Conservation (phyloP, 2,329 filamentous ascomycete genomes). For the Trichoderma sp. region DNA sequence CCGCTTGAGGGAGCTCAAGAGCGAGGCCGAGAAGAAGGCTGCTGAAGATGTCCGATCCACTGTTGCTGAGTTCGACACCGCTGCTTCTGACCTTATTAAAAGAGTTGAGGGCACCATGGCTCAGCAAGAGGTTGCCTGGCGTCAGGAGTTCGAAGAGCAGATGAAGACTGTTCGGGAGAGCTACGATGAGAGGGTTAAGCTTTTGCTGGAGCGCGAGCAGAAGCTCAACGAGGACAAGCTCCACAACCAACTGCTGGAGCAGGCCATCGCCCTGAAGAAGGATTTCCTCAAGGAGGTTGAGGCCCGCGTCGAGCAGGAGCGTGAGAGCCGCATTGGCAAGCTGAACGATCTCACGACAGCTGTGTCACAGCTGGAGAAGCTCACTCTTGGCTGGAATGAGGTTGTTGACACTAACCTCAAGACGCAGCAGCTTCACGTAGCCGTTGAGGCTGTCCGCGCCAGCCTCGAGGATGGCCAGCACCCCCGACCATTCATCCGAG, state of each 20-base stretch:
- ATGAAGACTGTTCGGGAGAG: constrained; percentile 74
- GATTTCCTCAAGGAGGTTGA: constrained; percentile 78
- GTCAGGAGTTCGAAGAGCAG: constrained; percentile 83
- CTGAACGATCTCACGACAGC: constrained; percentile 76
- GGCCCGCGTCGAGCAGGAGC: constrained; percentile 83
- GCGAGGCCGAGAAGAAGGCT: constrained; percentile 67
- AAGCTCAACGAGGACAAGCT: constrained; percentile 81
- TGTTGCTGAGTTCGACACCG: constrained; percentile 78
- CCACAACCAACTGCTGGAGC: constrained; percentile 83
- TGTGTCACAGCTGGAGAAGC: constrained; percentile 80
- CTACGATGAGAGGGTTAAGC: constrained; percentile 78
- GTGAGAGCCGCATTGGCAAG: constrained; percentile 81
- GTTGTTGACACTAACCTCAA: constrained; percentile 88
- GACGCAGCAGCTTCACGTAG: constrained; percentile 95
- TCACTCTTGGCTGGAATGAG: constrained; percentile 86
- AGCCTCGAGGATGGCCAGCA: constrained; percentile 71
- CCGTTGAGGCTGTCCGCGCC: constrained; percentile 87
- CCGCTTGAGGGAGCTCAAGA: constrained; percentile 75
- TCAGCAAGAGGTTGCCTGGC: constrained; percentile 78
- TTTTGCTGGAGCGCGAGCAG: constrained; percentile 76
- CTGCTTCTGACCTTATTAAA: constrained; percentile 81
- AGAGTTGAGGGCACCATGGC: constrained; percentile 84
- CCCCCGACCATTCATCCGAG: constrained; percentile 83
- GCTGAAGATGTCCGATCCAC: constrained; percentile 73
- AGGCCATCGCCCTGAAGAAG: constrained; percentile 85